A percentile compares a stretch with the other conserved stretches of the same genome.
Conservation (phyloP, 305 asterid species). For the Lippia alba region DNA sequence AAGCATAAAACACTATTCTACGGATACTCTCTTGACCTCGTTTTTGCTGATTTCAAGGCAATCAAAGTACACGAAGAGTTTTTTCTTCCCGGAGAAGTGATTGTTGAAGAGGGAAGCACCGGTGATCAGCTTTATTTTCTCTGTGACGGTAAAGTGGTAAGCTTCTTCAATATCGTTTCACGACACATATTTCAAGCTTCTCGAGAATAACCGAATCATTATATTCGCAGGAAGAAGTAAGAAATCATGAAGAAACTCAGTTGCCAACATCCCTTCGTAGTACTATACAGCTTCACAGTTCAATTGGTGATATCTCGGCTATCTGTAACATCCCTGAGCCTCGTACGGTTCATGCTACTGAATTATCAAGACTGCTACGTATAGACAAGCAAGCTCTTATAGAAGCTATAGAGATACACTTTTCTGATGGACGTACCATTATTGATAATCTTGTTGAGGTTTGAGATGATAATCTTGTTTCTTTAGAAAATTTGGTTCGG, state of each 20-base stretch:
- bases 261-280: constrained; percentile 37
- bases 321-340: constrained; percentile 63
- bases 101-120: constrained; percentile 58
- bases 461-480: background rate
- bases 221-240: constrained; percentile 53
- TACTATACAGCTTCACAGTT: constrained; percentile 40
- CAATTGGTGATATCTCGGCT: constrained; percentile 63
- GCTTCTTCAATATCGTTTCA: background rate
- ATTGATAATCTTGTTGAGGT: constrained; percentile 65
- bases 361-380: constrained; percentile 61
- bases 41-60: constrained; percentile 43
- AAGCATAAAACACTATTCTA: no score
- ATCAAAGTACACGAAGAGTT: constrained; percentile 64
- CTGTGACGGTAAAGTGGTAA: constrained; percentile 70
- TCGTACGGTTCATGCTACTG: constrained; percentile 51
- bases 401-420: constrained; percentile 48
- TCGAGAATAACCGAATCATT: background rate
- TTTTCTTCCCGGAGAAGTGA: constrained; percentile 75
- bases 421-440: constrained; percentile 58
- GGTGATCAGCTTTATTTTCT: constrained; percentile 68
- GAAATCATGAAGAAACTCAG: constrained; percentile 45
- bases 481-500: background rate
- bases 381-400: constrained; percentile 59
- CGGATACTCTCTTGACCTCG: background rate
- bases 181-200: background rate